Conservation (phyloP, 2,329 filamentous ascomycete species). For the Taxawa tesnikishii region DNA sequence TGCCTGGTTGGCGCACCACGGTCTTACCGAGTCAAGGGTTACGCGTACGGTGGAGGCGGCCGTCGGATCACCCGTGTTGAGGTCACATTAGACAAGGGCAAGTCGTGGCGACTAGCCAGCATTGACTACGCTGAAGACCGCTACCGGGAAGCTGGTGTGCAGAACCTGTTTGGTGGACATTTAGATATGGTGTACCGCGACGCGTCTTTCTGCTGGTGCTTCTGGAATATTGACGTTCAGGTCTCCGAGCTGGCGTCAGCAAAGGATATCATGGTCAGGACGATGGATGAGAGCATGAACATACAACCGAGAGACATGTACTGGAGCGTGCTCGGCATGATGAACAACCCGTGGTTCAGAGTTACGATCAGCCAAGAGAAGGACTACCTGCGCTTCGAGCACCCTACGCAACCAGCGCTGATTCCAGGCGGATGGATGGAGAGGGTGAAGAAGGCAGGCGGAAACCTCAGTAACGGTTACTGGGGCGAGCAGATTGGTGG, state of each 20-base stretch:
- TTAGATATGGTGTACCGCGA: constrained; percentile 76
- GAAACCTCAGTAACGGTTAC: constrained; percentile 66
- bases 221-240: constrained; percentile 66
- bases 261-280: constrained; percentile 66
- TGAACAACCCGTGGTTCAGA: constrained; percentile 94
- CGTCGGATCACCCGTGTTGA: constrained; percentile 72
- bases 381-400: constrained; percentile 61
- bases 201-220: constrained; percentile 80
- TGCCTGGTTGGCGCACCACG: constrained; percentile 33
- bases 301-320: constrained; percentile 88
- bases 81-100: constrained; percentile 70
- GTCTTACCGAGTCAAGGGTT: constrained; percentile 58
- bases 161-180: constrained; percentile 59
- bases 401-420: constrained; percentile 71
- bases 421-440: constrained; percentile 89
- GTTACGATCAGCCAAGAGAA: constrained; percentile 62
- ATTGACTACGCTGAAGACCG: constrained; percentile 77
- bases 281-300: constrained; percentile 85
- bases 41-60: constrained; percentile 84
- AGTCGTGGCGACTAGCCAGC: constrained; percentile 63
- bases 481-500: constrained; percentile 66
- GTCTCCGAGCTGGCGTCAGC: constrained; percentile 49
- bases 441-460: constrained; percentile 68
- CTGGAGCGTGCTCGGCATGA: constrained; percentile 91
- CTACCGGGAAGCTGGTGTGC: constrained; percentile 55